Conservation (phyloP, 176 grass and related monocot genomes). For the Aegilops bicornis region DNA sequence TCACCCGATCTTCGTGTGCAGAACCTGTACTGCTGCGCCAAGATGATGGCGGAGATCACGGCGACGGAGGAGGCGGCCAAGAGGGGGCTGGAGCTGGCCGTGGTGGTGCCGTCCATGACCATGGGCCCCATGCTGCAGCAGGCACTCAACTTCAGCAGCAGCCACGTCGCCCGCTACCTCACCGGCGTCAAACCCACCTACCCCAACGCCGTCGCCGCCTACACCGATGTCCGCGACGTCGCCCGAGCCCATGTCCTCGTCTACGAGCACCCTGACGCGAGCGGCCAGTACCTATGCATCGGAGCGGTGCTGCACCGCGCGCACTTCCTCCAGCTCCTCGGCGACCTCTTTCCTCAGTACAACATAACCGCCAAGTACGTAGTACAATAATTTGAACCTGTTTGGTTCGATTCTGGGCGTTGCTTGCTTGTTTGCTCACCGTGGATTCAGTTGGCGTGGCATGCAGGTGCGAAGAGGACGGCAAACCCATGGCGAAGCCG, state of each 20-base stretch:
- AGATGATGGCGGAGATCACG: conserved; percentile 48
- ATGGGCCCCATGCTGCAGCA: conserved; percentile 41
- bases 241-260: conserved; percentile 33
- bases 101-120: conserved; percentile 41
- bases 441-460: neutral
- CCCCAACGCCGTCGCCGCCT: conserved; percentile 55
- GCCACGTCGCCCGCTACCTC: conserved; percentile 42
- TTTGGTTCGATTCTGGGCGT: too few relatives aligned
- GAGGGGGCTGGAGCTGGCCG: conserved; percentile 37
- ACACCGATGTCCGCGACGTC: conserved; percentile 53
- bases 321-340: conserved; percentile 15
- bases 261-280: conserved; percentile 25
- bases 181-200: conserved; percentile 16
- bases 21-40: conserved; percentile 57
- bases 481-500: conserved; percentile 16
- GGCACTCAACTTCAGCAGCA: conserved; percentile 37
- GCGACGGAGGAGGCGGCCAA: conserved; percentile 31
- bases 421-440: neutral
- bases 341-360: conserved; percentile 33
- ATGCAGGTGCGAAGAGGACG: conserved; percentile 33
- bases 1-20: neutral
- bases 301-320: conserved; percentile 40
- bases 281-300: conserved; percentile 54
- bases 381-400: too few relatives aligned
- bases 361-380: conserved; percentile 26